Conservation (phyloP, 441 rosid species). For the Croton setiger region DNA sequence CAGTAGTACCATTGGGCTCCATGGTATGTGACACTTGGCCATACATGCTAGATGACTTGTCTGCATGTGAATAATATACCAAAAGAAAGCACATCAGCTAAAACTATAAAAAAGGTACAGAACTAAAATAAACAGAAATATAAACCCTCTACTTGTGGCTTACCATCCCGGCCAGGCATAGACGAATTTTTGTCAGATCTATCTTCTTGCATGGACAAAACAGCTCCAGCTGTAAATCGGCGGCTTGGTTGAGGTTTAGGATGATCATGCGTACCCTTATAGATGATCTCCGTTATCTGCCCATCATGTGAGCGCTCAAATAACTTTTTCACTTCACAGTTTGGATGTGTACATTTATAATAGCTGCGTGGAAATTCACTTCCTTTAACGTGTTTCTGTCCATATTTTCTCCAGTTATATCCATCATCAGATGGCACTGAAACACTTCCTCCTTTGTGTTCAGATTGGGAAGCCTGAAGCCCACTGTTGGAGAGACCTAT, state of each 20-base stretch:
- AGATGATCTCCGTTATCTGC: conserved; percentile 79
- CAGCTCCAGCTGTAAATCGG: conserved; percentile 57
- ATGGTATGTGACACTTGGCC: conserved; percentile 42
- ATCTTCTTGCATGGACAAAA: conserved; percentile 65
- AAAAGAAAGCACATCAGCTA: conserved; percentile 19
- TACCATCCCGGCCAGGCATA: conserved; percentile 60
- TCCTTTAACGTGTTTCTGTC: conserved; percentile 96
- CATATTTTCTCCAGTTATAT: conserved; percentile 95
- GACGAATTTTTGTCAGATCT: conserved; percentile 50
- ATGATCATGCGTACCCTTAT: conserved; percentile 95
- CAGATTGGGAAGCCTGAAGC: conserved; percentile 42
- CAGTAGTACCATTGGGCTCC: conserved; percentile 52
- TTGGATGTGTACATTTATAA: conserved; percentile 98
- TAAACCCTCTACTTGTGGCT: conserved; percentile 17
- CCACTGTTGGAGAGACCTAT: conserved; percentile 37
- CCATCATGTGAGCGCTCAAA: conserved; percentile 94
- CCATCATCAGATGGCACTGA: conserved; percentile 74
- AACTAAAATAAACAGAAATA: neutral
- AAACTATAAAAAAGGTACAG: neutral
- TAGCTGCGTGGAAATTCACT: conserved; percentile 96
- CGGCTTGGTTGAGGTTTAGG: conserved; percentile 93
- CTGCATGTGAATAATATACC: conserved; percentile 30
- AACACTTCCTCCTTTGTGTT: conserved; percentile 56
- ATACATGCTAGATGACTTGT: conserved; percentile 47
- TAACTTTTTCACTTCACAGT: conserved; percentile 92